phyloP scores from a whole-genome alignment of 2,329 filamentous ascomycete genomes.

The Exophiala calicioides region DNA sequence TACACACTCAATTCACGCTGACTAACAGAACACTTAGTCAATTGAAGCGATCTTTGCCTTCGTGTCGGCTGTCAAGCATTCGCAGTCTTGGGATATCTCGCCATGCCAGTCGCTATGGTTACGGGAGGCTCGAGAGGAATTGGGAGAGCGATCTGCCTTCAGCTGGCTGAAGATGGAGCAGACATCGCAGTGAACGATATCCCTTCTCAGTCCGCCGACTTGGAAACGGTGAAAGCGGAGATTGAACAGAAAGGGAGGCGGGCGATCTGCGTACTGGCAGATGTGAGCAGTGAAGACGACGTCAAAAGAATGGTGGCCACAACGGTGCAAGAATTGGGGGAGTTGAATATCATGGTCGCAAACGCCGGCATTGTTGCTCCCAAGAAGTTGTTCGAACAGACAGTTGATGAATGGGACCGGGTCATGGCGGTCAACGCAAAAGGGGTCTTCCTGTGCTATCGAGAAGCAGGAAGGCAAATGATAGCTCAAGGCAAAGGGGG shows the following conservation, averaged over 20 bases:
- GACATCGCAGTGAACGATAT: slow-evolving; percentile 42
- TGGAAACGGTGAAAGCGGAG: slow-evolving; percentile 5
- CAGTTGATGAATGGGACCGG: slow-evolving; percentile 56
- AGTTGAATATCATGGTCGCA: slow-evolving; percentile 54
- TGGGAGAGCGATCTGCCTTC: slow-evolving; percentile 52
- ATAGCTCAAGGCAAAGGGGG: slow-evolving; percentile 56
- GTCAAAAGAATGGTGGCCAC: slow-evolving; percentile 56
- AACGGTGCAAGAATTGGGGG: slow-evolving; percentile 56
- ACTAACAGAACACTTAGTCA: no score
- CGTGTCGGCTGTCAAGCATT: no score
- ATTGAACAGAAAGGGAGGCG: slow-evolving; percentile 6
- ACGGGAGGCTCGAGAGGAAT: slow-evolving; percentile 60
- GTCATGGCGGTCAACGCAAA: slow-evolving; percentile 66
- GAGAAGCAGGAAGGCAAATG: slow-evolving; percentile 63
- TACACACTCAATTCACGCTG: no score
- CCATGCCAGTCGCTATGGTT: slow-evolving; percentile 38
- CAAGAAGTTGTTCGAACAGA: slow-evolving; percentile 57
- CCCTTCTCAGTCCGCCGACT: background rate
- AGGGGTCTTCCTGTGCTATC: slow-evolving; percentile 66
- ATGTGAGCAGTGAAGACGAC: slow-evolving; percentile 58
- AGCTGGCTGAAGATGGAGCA: slow-evolving; percentile 56
- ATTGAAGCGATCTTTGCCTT: no score
- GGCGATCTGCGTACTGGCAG: slow-evolving; percentile 57
- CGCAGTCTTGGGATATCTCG: no score
- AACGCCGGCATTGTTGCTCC: slow-evolving; percentile 64